Evolutionary conservation across 2,329 filamentous ascomycete species (phyloP), one percentile per base, ranked within the genome.

Genomic region (Beauveria australis): DNA sequence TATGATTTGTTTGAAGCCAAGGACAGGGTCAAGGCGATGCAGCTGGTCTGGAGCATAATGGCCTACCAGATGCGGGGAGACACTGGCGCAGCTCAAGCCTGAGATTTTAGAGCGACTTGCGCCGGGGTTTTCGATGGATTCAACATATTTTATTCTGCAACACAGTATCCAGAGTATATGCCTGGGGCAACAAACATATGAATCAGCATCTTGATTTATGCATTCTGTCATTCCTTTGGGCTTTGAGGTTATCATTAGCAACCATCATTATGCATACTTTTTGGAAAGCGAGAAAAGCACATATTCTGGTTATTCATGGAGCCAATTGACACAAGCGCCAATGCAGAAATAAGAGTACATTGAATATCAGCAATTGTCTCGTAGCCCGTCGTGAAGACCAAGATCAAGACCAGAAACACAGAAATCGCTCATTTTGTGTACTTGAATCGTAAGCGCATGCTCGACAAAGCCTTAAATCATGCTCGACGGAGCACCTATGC

Each of bases 1-100:
- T 86, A 76, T 66, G 85, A 88, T 66, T 70, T 87, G 12, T 87
- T 86, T 66, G 64, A 78, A 53, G 67, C 70, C 0, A 75, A 81
- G 24, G 80, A 87, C 59, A 72, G 85, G 51, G 67, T 86, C 28
- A 77, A 78, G 64, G 84, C 83, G 3, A 80, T 87, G 80, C 72
- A 76, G 63, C 63, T 81, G 10, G 65, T 86, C 1, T 88, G 85
- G 84, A 77, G 75, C 4, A 74, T 87, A 68, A 83, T 85, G 79
- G 77, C 77, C 2, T 87, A 80, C 69, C 71, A 83, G 67, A 86
- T 87, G 83, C 54, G 61, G 19, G 51, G 10, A 5, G 54, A 58
- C 18, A 54, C 60, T 16, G 54, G 19, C 26, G 49, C 24, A 7
- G 43, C 18, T 5, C 19, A 19, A 53, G 5, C 40, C 19, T 55